phyloP scores from a whole-genome alignment of 345 rosid species.

The Gossypium turneri region DNA sequence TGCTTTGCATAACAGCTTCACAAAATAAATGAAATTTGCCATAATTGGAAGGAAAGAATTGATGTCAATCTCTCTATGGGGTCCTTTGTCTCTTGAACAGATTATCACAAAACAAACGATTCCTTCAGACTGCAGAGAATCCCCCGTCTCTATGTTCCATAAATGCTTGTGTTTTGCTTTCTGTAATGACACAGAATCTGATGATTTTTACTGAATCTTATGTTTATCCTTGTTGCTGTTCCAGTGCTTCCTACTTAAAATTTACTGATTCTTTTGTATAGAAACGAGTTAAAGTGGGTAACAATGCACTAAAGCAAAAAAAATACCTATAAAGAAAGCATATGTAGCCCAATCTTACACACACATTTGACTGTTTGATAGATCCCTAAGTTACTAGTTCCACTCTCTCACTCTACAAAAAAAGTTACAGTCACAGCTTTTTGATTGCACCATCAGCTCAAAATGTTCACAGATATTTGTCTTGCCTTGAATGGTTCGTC shows the following conservation, averaged over 20 bases:
- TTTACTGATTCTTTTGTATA: neutral
- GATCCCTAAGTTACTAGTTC: neutral
- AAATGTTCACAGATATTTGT: neutral
- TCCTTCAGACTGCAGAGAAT: neutral
- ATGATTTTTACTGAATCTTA: no score
- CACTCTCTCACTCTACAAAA: neutral
- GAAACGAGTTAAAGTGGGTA: neutral
- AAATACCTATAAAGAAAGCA: neutral
- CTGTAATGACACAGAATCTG: no score
- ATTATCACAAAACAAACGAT: neutral
- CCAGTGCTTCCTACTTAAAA: neutral
- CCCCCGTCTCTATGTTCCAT: no score
- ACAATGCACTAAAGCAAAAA: neutral
- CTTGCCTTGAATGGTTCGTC: no score
- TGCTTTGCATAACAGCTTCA: no score
- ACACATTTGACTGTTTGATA: neutral
- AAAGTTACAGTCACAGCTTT: neutral
- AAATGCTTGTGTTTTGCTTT: no score
- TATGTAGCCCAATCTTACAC: neutral
- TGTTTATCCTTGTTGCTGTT: no score
- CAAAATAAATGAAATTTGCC: neutral
- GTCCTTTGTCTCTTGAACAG: neutral
- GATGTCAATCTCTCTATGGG: neutral
- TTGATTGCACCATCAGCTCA: neutral
- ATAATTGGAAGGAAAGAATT: slow-evolving; percentile 35